Evolutionary conservation across 2,329 filamentous ascomycete genomes (phyloP).

Genomic region (Hypoxylon sp.): DNA sequence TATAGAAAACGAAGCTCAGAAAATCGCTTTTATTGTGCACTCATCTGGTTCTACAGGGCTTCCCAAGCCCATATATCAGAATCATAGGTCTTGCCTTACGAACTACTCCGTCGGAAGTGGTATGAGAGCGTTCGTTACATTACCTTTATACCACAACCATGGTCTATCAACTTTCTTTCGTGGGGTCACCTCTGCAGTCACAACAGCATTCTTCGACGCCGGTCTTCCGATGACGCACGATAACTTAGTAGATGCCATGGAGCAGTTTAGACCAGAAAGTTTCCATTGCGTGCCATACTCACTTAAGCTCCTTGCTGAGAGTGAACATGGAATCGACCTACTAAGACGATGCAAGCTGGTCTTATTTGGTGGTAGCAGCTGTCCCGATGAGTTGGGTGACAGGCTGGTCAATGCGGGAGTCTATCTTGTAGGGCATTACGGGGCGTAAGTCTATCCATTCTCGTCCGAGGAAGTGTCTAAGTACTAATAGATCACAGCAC

Average conservation of each 20-base stretch:
- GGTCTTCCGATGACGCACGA: slow-evolving; percentile 64
- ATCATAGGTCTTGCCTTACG: slow-evolving; percentile 56
- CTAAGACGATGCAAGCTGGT: slow-evolving; percentile 63
- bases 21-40: slow-evolving; percentile 53
- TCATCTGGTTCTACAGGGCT: slow-evolving; percentile 67
- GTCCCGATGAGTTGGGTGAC: slow-evolving; percentile 68
- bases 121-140: slow-evolving; percentile 63
- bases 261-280: slow-evolving; percentile 61
- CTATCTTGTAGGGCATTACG: slow-evolving; percentile 66
- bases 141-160: slow-evolving; percentile 68
- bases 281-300: slow-evolving; percentile 72
- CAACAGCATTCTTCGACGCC: slow-evolving; percentile 65
- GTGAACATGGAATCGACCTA: slow-evolving; percentile 63
- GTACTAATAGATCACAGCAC: slow-evolving; percentile 57
- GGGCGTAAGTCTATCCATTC: slow-evolving; percentile 57
- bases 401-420: slow-evolving; percentile 64
- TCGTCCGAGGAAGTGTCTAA: not conserved
- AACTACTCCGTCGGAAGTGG: slow-evolving; percentile 53
- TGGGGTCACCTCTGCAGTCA: slow-evolving; percentile 62
- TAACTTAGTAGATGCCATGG: slow-evolving; percentile 60
- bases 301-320: slow-evolving; percentile 70
- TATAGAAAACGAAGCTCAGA: slow-evolving; percentile 39
- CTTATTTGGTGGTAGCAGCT: slow-evolving; percentile 66
- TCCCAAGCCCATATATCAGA: slow-evolving; percentile 70
- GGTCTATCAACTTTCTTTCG: slow-evolving; percentile 65